Base-by-base conservation (phyloP, 805 yeast species). In the Kuraishia borneana region DNA sequence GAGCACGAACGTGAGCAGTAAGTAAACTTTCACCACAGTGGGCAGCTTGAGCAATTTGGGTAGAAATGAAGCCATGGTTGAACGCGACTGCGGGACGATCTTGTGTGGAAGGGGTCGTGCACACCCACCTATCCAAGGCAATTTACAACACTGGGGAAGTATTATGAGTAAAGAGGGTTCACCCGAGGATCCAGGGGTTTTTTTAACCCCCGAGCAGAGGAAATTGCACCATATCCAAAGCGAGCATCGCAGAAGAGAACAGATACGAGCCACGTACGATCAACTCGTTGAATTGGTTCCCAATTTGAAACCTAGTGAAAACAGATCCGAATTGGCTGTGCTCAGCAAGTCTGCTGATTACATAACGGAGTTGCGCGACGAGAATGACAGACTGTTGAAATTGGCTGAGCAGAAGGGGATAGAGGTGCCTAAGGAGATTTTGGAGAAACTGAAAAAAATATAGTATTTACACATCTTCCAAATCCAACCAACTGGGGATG, bases 201-300 rank as follows among this genome's bases (percentile, higher is more conserved):
- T 47, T 30, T 43, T 53, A 9, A 37, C 55, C 0, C 50, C 49
- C 17, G 60, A 54, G 28, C 56, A 56, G 42, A 54, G 51, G 40
- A 58, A 56, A 36, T 36, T 44, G 12, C 58, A 58, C 33, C 63
- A 58, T 34, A 54, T 55, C 13, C 42, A 46, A 45, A 77, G 75
- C 0, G 97, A 88, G 51, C 88, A 85, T 51, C 82, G 81, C 48
- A 65, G 97, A 46, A 64, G 97, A 40, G 84, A 78, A 42, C 84
- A 88, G 28, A 84, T 89, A 17, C 63, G 96, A 30, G 70, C 76
- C 7, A 88, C 85, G 7, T 88, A 84, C 48, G 94, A 83, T 45
- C 70, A 68, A 36, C 63, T 88, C 17, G 88, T 87, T 1, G 63
- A 68, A 1, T 53, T 83, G 6, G 85, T 92, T 1, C 96, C 96